phyloP scores from a whole-genome alignment of 495 filamentous ascomycete genomes.

The Apodospora peruviana region DNA sequence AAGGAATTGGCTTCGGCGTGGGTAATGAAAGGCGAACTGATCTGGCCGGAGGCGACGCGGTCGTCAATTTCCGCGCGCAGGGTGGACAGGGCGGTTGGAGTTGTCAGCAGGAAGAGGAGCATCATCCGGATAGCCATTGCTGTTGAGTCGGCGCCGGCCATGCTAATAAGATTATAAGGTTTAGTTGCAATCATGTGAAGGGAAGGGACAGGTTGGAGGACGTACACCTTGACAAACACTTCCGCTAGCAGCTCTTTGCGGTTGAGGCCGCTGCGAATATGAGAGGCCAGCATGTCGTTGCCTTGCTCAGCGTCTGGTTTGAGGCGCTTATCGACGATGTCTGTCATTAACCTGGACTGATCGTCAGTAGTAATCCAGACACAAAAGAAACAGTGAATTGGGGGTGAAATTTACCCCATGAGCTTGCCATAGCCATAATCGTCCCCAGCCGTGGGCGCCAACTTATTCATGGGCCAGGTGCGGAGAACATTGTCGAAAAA shows the following conservation, averaged over 20 bases:
- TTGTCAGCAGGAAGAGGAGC: slow-evolving; percentile 46
- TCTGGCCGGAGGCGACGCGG: slow-evolving; percentile 17
- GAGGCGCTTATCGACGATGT: slow-evolving; percentile 3
- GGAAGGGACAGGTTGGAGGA: neutral
- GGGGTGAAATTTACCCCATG: slow-evolving; percentile 17
- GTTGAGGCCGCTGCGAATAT: slow-evolving; percentile 4
- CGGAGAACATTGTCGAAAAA: neutral
- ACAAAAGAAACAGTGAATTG: too few species aligned
- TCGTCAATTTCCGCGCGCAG: slow-evolving; percentile 54
- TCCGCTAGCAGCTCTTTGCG: slow-evolving; percentile 6
- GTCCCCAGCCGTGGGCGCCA: slow-evolving; percentile 17
- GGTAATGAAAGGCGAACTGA: slow-evolving; percentile 23
- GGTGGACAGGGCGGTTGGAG: slow-evolving; percentile 40
- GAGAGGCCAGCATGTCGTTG: slow-evolving; percentile 3
- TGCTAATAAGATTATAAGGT: slow-evolving; percentile 15
- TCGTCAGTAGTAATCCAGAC: neutral
- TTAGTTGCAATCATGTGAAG: neutral
- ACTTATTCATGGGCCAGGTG: slow-evolving; percentile 10
- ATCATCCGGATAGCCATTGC: slow-evolving; percentile 51
- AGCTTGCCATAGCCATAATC: slow-evolving; percentile 20
- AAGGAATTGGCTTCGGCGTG: slow-evolving; percentile 28
- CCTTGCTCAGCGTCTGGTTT: neutral
- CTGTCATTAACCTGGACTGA: neutral
- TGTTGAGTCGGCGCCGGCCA: slow-evolving; percentile 62
- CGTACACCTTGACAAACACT: slow-evolving; percentile 4